A percentile compares a stretch with the other conserved stretches of the same genome.
Evolutionary conservation across 441 rosid genomes (phyloP).

Genomic region (Heliophila coronopifolia): DNA sequence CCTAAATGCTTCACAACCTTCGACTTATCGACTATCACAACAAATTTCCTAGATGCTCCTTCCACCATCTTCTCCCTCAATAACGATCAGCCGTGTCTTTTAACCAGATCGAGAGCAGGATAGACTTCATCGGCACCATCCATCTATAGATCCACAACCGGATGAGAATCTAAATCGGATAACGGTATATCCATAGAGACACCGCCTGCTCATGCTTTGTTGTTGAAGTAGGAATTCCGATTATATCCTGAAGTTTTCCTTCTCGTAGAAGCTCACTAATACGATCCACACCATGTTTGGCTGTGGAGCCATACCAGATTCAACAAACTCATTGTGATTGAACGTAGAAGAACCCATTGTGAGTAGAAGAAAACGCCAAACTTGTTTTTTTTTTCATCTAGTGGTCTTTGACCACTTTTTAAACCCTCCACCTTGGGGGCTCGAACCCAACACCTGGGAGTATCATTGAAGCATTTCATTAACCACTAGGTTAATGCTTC

Average conservation of each 20-base stretch:
- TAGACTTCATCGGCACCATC: conserved; percentile 98
- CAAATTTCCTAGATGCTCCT: conserved; percentile 61
- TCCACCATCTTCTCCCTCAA: conserved; percentile 91
- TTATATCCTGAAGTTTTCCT: conserved; percentile 56
- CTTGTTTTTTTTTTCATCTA: no score
- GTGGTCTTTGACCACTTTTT: no score
- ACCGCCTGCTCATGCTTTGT: conserved; percentile 70
- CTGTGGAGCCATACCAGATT: conserved; percentile 97
- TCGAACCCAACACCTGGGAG: no score
- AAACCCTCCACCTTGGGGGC: no score
- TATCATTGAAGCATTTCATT: no score
- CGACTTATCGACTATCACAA: conserved; percentile 74
- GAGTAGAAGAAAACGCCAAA: conserved; percentile 34
- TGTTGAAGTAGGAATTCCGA: conserved; percentile 84
- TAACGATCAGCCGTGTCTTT: conserved; percentile 87
- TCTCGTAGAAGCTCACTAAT: conserved; percentile 72
- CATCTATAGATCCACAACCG: conserved; percentile 68
- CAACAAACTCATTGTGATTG: conserved; percentile 77
- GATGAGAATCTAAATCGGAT: conserved; percentile 68
- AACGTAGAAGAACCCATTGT: conserved; percentile 78
- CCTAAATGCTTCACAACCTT: conserved; percentile 59
- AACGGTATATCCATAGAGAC: conserved; percentile 72
- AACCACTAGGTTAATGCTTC: no score
- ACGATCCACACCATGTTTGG: conserved; percentile 75
- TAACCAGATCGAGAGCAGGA: conserved; percentile 59